A percentile compares a stretch with the other conserved stretches of the same genome.
Evolutionary conservation across 768 basidiomycete species (phyloP).

Genomic region (Amanita pseudoporphyria): DNA sequence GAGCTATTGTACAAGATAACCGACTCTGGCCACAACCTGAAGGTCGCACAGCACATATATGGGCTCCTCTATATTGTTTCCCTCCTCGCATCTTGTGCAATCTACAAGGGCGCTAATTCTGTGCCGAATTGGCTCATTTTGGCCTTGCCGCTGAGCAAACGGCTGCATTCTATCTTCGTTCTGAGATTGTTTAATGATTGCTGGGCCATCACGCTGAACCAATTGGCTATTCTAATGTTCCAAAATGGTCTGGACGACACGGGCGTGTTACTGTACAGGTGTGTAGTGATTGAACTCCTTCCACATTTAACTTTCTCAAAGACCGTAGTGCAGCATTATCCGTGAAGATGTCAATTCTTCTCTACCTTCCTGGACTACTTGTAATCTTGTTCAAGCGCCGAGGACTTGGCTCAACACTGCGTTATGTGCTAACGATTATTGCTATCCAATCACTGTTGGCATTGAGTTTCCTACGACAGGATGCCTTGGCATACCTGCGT

Average conservation of each 20-base stretch:
- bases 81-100: slow-evolving; percentile 51
- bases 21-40: slow-evolving; percentile 46
- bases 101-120: slow-evolving; percentile 54
- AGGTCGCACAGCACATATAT: slow-evolving; percentile 71
- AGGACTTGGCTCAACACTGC: slow-evolving; percentile 44
- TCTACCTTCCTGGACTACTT: slow-evolving; percentile 84
- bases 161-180: slow-evolving; percentile 88
- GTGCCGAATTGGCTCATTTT: slow-evolving; percentile 67
- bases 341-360: slow-evolving; percentile 88
- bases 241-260: slow-evolving; percentile 48
- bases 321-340: slow-evolving; percentile 64
- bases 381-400: slow-evolving; percentile 71
- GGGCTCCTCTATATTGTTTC: slow-evolving; percentile 61
- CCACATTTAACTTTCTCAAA: slow-evolving; percentile 6
- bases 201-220: slow-evolving; percentile 63
- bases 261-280: slow-evolving; percentile 71
- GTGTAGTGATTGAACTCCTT: slow-evolving; percentile 15
- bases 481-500: slow-evolving; percentile 55
- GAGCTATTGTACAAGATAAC: slow-evolving; percentile 57
- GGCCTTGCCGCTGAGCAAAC: slow-evolving; percentile 79
- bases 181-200: slow-evolving; percentile 94
- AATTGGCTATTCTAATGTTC: slow-evolving; percentile 59
- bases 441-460: slow-evolving; percentile 55
- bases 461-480: slow-evolving; percentile 54
- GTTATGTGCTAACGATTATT: slow-evolving; percentile 38